Evolutionary conservation across 805 yeast genomes (phyloP).

Genomic region (Ogataea thermomethanolica): DNA sequence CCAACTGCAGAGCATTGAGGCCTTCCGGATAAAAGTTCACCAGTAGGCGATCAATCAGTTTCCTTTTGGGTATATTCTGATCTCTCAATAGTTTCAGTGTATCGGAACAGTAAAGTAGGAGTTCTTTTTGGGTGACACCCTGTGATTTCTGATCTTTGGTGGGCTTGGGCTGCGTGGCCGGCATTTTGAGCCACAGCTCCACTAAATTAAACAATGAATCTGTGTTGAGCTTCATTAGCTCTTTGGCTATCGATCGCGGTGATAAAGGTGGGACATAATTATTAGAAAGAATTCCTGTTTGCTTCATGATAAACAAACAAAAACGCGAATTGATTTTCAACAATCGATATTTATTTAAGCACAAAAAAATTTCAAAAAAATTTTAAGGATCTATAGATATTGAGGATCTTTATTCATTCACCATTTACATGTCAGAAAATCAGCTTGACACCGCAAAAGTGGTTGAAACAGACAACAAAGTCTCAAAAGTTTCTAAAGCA

Average conservation of each 20-base stretch:
- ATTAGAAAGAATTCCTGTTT: constrained; percentile 34
- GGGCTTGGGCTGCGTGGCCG: constrained; percentile 29
- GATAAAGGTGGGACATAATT: constrained; percentile 31
- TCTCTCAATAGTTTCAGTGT: constrained; percentile 12
- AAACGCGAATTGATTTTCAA: constrained; percentile 5
- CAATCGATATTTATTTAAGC: not conserved
- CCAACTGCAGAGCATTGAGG: constrained; percentile 58
- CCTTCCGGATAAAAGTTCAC: constrained; percentile 54
- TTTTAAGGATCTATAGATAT: constrained; percentile 7
- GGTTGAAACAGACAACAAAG: constrained; percentile 13
- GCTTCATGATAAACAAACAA: constrained; percentile 12
- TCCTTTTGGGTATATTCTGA: constrained; percentile 26
- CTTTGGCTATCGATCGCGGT: constrained; percentile 22
- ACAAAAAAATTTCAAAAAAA: constrained; percentile 8
- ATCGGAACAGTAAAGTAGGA: constrained; percentile 17
- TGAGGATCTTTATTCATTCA: not conserved
- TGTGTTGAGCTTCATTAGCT: constrained; percentile 25
- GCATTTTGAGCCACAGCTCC: constrained; percentile 32
- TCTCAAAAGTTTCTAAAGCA: too few species aligned
- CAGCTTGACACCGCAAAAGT: constrained; percentile 2
- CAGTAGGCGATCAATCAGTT: constrained; percentile 43
- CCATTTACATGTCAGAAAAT: not conserved
- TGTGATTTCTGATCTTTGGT: constrained; percentile 17
- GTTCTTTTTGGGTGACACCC: constrained; percentile 18
- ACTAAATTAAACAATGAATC: constrained; percentile 32